Evolutionary conservation across 805 yeast genomes (phyloP).

Genomic region (Zygoascus flipseniorum): DNA sequence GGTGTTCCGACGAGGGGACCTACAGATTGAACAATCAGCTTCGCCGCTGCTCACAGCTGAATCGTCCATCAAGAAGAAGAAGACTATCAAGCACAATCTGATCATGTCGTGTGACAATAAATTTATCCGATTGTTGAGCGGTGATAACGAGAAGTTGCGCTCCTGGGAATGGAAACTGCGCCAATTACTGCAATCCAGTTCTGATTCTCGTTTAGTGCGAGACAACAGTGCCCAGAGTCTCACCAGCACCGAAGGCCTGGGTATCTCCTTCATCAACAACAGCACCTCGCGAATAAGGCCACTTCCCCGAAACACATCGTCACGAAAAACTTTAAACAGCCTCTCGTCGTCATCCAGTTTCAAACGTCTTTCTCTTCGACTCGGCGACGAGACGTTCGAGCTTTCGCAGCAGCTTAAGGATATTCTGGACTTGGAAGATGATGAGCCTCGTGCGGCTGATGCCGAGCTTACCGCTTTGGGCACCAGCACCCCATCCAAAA

Average conservation of each 20-base stretch:
- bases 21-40: not conserved
- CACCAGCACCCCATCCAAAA: not conserved
- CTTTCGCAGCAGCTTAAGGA: conserved; percentile 12
- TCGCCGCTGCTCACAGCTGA: not conserved
- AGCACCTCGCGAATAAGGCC: not conserved
- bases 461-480: not conserved
- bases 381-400: conserved; percentile 6
- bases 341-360: not conserved
- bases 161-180: not conserved
- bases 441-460: not conserved
- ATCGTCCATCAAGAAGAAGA: not conserved
- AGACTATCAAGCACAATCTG: not conserved
- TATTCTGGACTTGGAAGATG: conserved; percentile 1
- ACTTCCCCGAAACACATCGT: not conserved
- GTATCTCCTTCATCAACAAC: not conserved
- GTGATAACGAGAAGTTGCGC: not conserved
- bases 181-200: not conserved
- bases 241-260: not conserved
- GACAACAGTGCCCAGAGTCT: not conserved
- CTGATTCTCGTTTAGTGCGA: not conserved
- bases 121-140: not conserved
- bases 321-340: not conserved
- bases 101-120: not conserved
- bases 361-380: conserved; percentile 1
- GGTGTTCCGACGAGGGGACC: conserved; percentile 11